phyloP scores from a whole-genome alignment of 768 basidiomycete genomes.

The Leucosporidium creatinivorum region DNA sequence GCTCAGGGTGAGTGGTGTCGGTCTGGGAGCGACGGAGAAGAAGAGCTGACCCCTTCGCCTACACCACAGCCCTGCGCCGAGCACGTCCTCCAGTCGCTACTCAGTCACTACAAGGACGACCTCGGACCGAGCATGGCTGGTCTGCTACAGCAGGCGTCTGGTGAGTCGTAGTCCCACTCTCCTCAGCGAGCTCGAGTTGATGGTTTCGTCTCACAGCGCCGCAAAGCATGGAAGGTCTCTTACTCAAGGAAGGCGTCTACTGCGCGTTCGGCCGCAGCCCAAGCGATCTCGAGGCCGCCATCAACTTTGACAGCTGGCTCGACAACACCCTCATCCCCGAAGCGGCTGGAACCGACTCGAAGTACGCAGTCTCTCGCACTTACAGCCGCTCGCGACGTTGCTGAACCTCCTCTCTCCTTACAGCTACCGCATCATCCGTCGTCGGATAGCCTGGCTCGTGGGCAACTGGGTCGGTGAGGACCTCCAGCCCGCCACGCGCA shows the following conservation, averaged over 20 bases:
- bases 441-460: conserved; percentile 90
- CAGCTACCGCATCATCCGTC: conserved; percentile 85
- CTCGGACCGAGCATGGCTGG: conserved; percentile 59
- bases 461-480: conserved; percentile 78
- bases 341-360: conserved; percentile 54
- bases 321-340: conserved; percentile 55
- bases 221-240: conserved; percentile 52
- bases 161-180: conserved; percentile 45
- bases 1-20: conserved; percentile 57
- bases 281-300: conserved; percentile 52
- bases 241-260: conserved; percentile 80
- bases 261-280: conserved; percentile 83
- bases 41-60: neutral
- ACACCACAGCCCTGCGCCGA: conserved; percentile 74
- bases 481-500: conserved; percentile 52
- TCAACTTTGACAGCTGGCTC: conserved; percentile 68
- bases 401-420: neutral
- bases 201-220: conserved; percentile 40
- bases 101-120: conserved; percentile 60
- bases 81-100: conserved; percentile 75
- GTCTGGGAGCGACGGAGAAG: neutral
- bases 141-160: conserved; percentile 56
- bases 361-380: conserved; percentile 46
- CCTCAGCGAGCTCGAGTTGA: neutral
- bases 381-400: conserved; percentile 9